Base-by-base conservation (phyloP, 2,329 filamentous ascomycete genomes). In the Calonectria naviculata region DNA sequence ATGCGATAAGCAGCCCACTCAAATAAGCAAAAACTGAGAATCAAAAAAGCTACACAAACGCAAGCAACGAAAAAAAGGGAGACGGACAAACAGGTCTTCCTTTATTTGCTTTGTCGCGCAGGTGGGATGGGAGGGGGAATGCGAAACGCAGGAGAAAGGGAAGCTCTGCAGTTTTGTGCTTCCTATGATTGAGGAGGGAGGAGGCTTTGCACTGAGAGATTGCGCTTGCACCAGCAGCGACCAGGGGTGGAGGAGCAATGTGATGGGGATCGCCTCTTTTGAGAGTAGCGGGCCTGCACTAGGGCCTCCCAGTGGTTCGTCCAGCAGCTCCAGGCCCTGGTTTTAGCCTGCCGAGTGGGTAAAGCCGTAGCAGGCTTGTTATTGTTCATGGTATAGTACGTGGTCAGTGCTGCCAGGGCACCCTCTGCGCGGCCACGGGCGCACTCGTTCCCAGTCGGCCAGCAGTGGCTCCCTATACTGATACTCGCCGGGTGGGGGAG, bases 401-500 rank as follows among this genome's bases (percentile, higher is more conserved):
- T 61, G 56, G 56, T 44, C 56, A 61, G 56, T 61, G 56, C 56
- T 61, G 36, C 56, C 38, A 61, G 38, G 56, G 56, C 56, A 41
- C 38, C 17, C 36, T 61, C 56, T 58, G 29, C 28, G 52, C 29
- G 7, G 36, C 42, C 29, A 28, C 15, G 28, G 13, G 44, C 61
- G 19, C 12, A 36, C 19, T 44, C 36, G 56, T 31, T 47, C 44
- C 61, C 61, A 64, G 46, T 65, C 29, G 46, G 62, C 17, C 19
- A 19, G 19, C 19, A 54, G 21, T 65, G 46, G 62, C 46, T 21
- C 62, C 44, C 52, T 19, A 12, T 65, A 29, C 46, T 65, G 62
- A 65, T 42, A 49, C 46, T 65, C 19, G 34, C 26, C 52, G 31
- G 46, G 34, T 41, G 24, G 46, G 46, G 44, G 76, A 74, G 67